A percentile compares a stretch with the other conserved stretches of the same genome.
Evolutionary conservation across 495 filamentous ascomycete species (phyloP).

Genomic region (Neurospora sp.): DNA sequence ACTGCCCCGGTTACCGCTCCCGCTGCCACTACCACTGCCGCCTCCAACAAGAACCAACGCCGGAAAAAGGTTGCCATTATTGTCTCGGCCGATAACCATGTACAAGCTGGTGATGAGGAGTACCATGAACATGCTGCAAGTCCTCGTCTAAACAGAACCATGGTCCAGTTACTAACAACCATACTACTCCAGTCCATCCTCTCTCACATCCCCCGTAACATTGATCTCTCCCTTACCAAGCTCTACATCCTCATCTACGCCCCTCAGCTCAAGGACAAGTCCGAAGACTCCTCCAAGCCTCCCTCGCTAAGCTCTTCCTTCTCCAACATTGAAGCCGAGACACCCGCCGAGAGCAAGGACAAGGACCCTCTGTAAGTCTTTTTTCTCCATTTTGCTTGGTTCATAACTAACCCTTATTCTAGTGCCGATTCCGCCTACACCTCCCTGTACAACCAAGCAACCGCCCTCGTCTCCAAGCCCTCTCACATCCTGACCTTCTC

Average conservation of each 20-base stretch:
- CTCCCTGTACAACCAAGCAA: conserved; percentile 64
- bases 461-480: conserved; percentile 67
- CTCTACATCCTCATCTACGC: conserved; percentile 85
- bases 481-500: conserved; percentile 83
- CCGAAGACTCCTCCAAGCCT: conserved; percentile 35
- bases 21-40: not conserved
- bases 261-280: conserved; percentile 59
- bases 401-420: conserved; percentile 25
- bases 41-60: conserved; percentile 24
- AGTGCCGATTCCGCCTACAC: conserved; percentile 53
- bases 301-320: conserved; percentile 74
- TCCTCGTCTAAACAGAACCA: not conserved
- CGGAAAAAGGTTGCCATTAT: conserved; percentile 77
- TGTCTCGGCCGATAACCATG: conserved; percentile 60
- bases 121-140: conserved; percentile 75
- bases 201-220: conserved; percentile 70
- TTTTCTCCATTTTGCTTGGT: conserved; percentile 12
- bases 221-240: conserved; percentile 54
- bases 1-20: not conserved
- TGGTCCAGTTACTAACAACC: not conserved
- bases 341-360: conserved; percentile 49
- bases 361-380: conserved; percentile 41
- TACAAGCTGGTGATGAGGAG: conserved; percentile 46
- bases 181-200: conserved; percentile 59
- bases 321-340: conserved; percentile 68